These are phyloP conservation scores for Syzygium aqueum DNA, from an alignment of 345 rosid species.

Conservation along the genomic window DNA sequence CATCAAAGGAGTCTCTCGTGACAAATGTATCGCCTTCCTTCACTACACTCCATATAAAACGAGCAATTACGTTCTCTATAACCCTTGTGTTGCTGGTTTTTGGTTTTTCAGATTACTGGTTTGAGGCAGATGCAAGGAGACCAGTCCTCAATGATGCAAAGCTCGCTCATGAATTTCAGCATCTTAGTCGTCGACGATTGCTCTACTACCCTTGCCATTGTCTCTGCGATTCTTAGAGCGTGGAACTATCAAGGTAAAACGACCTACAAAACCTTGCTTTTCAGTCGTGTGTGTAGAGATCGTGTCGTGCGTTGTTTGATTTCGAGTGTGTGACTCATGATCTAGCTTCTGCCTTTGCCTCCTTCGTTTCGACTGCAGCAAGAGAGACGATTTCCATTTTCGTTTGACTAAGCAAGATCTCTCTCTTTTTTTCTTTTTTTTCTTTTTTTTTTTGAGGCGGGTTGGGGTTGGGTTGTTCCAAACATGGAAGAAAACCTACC, in stretches of 20 bases:
- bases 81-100: neutral
- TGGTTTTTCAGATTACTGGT: neutral
- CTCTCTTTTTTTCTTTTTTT: neutral
- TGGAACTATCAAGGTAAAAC: slow-evolving; percentile 34
- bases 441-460: neutral
- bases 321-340: neutral
- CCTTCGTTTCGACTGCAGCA: neutral
- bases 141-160: neutral
- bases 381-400: neutral
- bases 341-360: neutral
- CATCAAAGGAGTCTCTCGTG: neutral
- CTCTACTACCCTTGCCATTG: slow-evolving; percentile 26
- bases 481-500: neutral
- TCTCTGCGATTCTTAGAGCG: slow-evolving; percentile 34
- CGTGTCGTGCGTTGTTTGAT: neutral
- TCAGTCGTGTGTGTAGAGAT: neutral
- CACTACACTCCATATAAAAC: neutral
- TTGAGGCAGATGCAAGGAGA: neutral
- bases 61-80: neutral
- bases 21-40: neutral
- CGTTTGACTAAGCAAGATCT: neutral
- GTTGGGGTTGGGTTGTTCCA: neutral
- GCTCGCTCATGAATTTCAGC: slow-evolving; percentile 11
- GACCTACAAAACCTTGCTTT: neutral
- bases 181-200: slow-evolving; percentile 67